Conservation (phyloP, 2,329 filamentous ascomycete species). For the Myriosclerotinia scirpicola region DNA sequence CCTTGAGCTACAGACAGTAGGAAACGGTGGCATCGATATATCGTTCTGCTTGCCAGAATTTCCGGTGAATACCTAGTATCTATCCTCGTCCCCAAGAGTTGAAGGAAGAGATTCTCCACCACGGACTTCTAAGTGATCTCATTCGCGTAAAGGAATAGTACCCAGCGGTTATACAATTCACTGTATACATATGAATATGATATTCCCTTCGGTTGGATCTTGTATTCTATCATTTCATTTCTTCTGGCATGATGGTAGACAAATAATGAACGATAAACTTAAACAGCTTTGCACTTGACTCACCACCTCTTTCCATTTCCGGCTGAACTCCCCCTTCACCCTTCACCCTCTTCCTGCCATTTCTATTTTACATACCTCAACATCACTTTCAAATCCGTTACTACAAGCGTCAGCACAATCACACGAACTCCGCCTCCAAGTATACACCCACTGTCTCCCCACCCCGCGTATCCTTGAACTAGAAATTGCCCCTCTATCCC, state of each 20-base stretch:
- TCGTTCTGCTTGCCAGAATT: background rate
- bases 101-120: background rate
- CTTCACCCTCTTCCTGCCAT: background rate
- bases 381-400: background rate
- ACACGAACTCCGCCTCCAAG: background rate
- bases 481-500: background rate
- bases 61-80: background rate
- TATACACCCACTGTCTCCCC: background rate
- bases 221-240: background rate
- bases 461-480: slow-evolving; percentile 4
- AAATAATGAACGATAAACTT: background rate
- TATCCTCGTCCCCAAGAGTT: background rate
- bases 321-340: background rate
- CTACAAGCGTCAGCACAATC: background rate
- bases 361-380: background rate
- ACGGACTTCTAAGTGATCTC: background rate
- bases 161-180: background rate
- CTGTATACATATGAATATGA: background rate
- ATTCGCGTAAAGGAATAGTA: slow-evolving; percentile 1
- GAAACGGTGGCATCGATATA: background rate
- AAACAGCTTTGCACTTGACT: background rate
- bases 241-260: background rate
- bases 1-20: background rate
- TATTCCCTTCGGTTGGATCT: background rate
- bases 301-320: background rate